These are phyloP conservation scores for Auriculariales sp. DNA, from an alignment of 768 basidiomycete species.

Conservation along the genomic window DNA sequence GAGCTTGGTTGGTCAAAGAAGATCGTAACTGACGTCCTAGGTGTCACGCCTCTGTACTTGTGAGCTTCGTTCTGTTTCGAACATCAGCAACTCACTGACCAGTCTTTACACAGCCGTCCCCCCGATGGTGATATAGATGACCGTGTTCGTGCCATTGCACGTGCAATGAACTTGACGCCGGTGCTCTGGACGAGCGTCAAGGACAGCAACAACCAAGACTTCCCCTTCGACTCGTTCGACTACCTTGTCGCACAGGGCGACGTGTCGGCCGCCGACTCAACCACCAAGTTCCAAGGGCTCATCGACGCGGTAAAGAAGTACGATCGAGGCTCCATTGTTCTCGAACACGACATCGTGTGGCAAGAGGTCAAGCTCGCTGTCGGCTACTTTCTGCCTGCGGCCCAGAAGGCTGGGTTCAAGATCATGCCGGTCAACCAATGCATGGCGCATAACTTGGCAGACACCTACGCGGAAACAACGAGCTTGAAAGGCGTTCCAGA, in stretches of 20 bases:
- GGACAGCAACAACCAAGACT: conserved; percentile 24
- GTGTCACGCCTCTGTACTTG: conserved; percentile 42
- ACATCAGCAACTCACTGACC: conserved; percentile 13
- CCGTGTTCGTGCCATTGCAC: conserved; percentile 78
- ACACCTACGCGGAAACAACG: conserved; percentile 77
- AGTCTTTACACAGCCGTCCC: conserved; percentile 30
- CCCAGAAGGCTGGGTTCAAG: conserved; percentile 40
- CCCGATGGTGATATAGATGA: conserved; percentile 46
- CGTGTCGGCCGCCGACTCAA: conserved; percentile 51
- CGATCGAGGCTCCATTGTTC: conserved; percentile 59
- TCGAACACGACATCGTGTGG: conserved; percentile 72
- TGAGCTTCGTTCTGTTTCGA: too few relatives aligned
- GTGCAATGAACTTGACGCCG: conserved; percentile 85
- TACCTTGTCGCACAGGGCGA: conserved; percentile 76
- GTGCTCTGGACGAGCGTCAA: conserved; percentile 77
- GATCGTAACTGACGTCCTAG: conserved; percentile 26
- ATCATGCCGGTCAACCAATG: conserved; percentile 64
- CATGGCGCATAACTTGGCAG: conserved; percentile 36
- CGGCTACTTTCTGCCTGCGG: conserved; percentile 28
- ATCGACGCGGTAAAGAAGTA: conserved; percentile 45
- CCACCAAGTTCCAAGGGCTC: conserved; percentile 58
- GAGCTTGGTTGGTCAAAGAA: conserved; percentile 88
- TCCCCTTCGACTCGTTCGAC: conserved; percentile 55
- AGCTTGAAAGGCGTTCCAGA: conserved; percentile 12
- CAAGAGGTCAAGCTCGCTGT: conserved; percentile 32